Base-by-base conservation (phyloP, 352 stramenopile genomes). In the Thraustotheca clavata region DNA sequence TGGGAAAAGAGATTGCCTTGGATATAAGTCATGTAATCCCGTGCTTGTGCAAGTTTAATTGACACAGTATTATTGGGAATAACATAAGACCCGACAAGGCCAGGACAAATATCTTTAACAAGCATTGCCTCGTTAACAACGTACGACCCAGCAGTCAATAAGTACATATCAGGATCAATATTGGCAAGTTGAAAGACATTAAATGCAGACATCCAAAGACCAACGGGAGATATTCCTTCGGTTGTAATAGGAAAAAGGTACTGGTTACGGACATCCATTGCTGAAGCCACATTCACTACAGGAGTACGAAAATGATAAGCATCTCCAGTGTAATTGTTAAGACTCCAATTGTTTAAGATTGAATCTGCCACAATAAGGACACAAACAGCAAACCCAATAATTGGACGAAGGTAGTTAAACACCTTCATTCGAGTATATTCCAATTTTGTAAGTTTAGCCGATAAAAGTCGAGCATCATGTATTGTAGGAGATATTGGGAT, bases 261-360 rank as follows among this genome's bases (percentile, higher is more conserved):
- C 20, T n/a, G 22, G 7, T 22, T 41, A 12, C 16, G 4, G 12
- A 54, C 1, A 32, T 35, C 36, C 9, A 26, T 6, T 9, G 20
- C 14, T 33, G 35, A 4, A 16, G 35, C 6, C 8, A 54, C 16
- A 46, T 54, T 65, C 16, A 52, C 29, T 9, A 65, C 12, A 8
- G 57, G 57, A 18, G 57, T 65, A 11, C 43, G 26, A 22, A 65
- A 32, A 26, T 50, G 14, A n/a, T 35, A 16, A 3, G 36, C 57
- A 22, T 65, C 41, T 27, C 57, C 57, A 7, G 46, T 11, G 20
- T 50, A 36, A 16, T 65, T 12, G 36, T 65, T 65, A 11, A 65
- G 33, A 16, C 46, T 41, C 57, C 57, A 65, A 26, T 65, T 65
- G 57, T 65, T 65, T n/a, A 20, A 9, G 20, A 38, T 39, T 3